Base-by-base conservation (phyloP, 2,329 filamentous ascomycete species). In the Neoscytalidium dimidiatum region DNA sequence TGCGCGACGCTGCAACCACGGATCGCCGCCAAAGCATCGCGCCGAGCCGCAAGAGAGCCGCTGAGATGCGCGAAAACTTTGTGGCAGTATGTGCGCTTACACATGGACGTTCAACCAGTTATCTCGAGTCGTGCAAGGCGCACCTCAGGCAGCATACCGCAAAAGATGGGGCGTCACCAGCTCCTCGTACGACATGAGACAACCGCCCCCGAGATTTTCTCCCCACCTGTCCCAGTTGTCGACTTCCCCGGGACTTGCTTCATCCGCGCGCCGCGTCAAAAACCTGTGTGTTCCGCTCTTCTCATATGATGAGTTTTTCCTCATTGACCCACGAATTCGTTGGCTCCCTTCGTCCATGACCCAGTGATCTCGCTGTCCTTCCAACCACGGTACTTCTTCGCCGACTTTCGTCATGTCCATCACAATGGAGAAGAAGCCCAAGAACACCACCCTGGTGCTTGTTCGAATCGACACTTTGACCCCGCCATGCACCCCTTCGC, bases 111-210 rank as follows among this genome's bases (percentile, higher is more conserved):
- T n/a, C n/a, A n/a, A n/a, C n/a, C n/a, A n/a, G n/a, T n/a, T n/a
- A n/a, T n/a, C n/a, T n/a, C n/a, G n/a, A n/a, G 56, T n/a, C 35
- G 23, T 26, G 53, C 53, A 41, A 43, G 23, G 3, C 53, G 11
- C 19, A 60, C 33, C 56, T 60, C 56, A 46, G 56, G 56, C 56
- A 60, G 5, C 56, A 23, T 19, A 2, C 14, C 11, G 13, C 38
- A 46, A 21, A 60, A 46, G 56, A 46, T 46, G 56, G 38, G 56
- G 56, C 56, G 56, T 60, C 56, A 60, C 38, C 56, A 60, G 56
- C 56, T 60, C 56, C 23, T 60, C 56, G 56, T 60, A 60, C 56
- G 26, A 60, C 56, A 43, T 60, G 56, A 60, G 56, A 60, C 56
- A 60, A 33, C 28, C 53, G 28, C 38, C 56, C 51, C 35, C 56